Evolutionary conservation across 2,329 filamentous ascomycete genomes (phyloP), one percentile per base, ranked within the genome.

Genomic region (Teratosphaeria gauchensis): DNA sequence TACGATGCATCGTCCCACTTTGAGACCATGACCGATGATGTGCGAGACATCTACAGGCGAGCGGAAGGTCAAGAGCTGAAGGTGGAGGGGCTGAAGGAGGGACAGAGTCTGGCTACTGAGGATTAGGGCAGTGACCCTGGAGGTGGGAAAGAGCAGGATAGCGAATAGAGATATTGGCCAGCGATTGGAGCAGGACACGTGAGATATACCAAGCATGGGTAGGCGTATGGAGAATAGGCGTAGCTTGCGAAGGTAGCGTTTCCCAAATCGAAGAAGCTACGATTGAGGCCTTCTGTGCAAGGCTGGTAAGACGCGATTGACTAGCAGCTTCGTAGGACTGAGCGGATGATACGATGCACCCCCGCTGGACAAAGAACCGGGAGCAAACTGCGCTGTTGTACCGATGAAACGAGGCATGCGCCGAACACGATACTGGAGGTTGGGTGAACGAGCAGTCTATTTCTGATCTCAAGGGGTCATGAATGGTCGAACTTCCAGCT

Each of bases 1-100:
- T 99, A 99, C 77, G 95, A 99, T 71, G 90, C 95, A 56, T 95
- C 89, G 64, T 95, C 89, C 74, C 94, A 99, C 81, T 99, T 99
- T 71, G 94, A 99, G 84, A 96, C 90, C 38, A 86, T 84, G 32
- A 88, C 85, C 78, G 94, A 96, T 74, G 92, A 99, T 75, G 92
- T 99, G 72, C 88, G 87, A 78, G 90, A 97, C 73, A 90, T 99
- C 68, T 99, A 96, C 80, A 82, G 79, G 67, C 86, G 94, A 69
- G 88, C 87, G 66, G 84, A 87, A 62, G 90, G 91, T 58, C 85
- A 95, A 74, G 89, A 94, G 74, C 80, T 96, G 66, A 87, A 90
- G 71, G 90, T 96, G 56, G 89, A 95, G 77, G 90, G 90, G 56
- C 79, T 95, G 70, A 84, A 90, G 73, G 89, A 95, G 70, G 89